These are phyloP conservation scores for Colletotrichum coccodes DNA, from an alignment of 2,329 filamentous ascomycete genomes.

Conservation along the genomic window DNA sequence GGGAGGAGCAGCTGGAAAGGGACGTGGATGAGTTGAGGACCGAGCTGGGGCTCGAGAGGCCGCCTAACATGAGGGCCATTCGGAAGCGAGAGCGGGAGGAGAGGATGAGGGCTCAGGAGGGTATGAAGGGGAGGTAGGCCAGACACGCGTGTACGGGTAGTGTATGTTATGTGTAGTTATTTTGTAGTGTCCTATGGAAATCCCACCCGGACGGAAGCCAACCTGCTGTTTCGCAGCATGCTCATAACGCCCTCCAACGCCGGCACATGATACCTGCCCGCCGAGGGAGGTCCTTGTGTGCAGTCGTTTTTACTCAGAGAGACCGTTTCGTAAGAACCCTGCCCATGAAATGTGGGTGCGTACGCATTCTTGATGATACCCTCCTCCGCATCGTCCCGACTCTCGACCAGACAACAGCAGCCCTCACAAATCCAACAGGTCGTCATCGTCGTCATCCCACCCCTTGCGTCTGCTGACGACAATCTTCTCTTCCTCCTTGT, in stretches of 20 bases:
- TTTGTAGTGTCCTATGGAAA: neutral
- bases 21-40: slow-evolving; percentile 80
- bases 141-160: slow-evolving; percentile 7
- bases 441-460: slow-evolving; percentile 87
- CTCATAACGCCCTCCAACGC: slow-evolving; percentile 29
- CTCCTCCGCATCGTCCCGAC: neutral
- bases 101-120: slow-evolving; percentile 71
- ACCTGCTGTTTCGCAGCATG: slow-evolving; percentile 25
- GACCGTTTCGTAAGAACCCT: neutral
- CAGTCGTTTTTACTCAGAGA: neutral
- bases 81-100: slow-evolving; percentile 76
- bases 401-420: neutral
- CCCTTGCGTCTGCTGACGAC: slow-evolving; percentile 86
- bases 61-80: slow-evolving; percentile 85
- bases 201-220: slow-evolving; percentile 7
- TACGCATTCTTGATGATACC: neutral
- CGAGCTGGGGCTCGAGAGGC: slow-evolving; percentile 85
- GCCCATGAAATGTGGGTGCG: neutral
- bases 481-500: slow-evolving; percentile 83
- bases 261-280: neutral
- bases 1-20: slow-evolving; percentile 92
- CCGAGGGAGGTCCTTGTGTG: neutral
- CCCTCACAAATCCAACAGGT: slow-evolving; percentile 70
- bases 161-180: slow-evolving; percentile 20
- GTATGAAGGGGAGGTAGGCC: neutral